phyloP scores from a whole-genome alignment of 345 rosid species.

The Bruguiera gymnorhiza region DNA sequence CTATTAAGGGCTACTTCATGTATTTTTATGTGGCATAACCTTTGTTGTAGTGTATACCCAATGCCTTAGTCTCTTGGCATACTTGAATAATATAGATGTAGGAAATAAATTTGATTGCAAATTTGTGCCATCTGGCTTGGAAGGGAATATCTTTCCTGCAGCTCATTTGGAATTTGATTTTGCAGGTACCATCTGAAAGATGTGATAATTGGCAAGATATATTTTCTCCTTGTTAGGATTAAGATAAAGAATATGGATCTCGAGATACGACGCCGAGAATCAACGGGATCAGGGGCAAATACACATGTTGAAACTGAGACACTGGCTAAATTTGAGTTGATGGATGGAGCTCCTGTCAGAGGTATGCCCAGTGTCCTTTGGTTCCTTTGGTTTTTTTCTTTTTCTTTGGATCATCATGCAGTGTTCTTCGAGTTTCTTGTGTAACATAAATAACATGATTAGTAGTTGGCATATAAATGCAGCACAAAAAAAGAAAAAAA shows the following conservation, averaged over 20 bases:
- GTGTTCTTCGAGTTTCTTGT: too few relatives aligned
- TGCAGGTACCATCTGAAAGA: constrained; percentile 95
- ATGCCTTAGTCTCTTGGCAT: too few relatives aligned
- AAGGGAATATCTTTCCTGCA: constrained; percentile 4
- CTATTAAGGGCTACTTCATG: too few relatives aligned
- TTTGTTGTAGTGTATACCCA: neutral
- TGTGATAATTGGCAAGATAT: constrained; percentile 94
- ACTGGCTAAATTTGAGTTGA: constrained; percentile 90
- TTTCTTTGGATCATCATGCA: too few relatives aligned
- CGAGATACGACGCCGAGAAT: constrained; percentile 94
- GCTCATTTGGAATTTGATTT: constrained; percentile 17
- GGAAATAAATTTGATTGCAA: too few relatives aligned
- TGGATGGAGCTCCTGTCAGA: constrained; percentile 99
- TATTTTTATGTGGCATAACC: neutral
- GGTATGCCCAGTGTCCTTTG: constrained; percentile 40
- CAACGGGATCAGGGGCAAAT: constrained; percentile 94
- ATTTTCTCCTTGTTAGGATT: constrained; percentile 96
- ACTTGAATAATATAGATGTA: too few relatives aligned
- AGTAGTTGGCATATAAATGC: too few relatives aligned
- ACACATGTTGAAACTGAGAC: constrained; percentile 99
- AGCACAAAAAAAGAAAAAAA: too few relatives aligned
- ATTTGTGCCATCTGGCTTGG: constrained; percentile 7
- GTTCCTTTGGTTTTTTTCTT: neutral
- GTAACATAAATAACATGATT: too few relatives aligned
- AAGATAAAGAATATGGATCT: constrained; percentile 99